Evolutionary conservation across 768 basidiomycete genomes (phyloP), one percentile per base, ranked within the genome.

Genomic region (Naganishia vishniacii): DNA sequence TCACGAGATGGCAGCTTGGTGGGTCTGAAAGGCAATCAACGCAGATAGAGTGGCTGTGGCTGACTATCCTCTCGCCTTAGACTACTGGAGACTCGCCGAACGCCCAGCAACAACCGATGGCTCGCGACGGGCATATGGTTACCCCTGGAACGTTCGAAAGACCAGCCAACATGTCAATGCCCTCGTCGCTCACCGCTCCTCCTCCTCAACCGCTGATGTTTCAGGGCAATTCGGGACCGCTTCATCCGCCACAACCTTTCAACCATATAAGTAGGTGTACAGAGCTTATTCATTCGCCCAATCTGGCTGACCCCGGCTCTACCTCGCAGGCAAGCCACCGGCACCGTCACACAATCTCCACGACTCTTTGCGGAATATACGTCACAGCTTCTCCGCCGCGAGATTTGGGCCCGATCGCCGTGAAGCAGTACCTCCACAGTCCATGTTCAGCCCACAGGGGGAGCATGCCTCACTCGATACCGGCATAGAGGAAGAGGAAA

Each of bases 401-500:
- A 41, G 18, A 15, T 40, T 37, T 16, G 8, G 13, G 1, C 34
- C 53, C 9, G 28, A 20, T 1, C 53, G 7, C 11, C 31, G 26
- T 25, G 18, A n/a, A n/a, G 18, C n/a, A n/a, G 16, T n/a, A 20
- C 53, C 12, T 2, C 20, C 6, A 4, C 3, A 18, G 13, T 23
- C 53, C 23, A 56, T 26, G 34, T 56, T 37, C 53, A 56, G 34
- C 13, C 53, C 32, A 2, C n/a, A 25, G 7, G n/a, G 6, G 34
- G 53, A 40, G 9, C 32, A 40, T 18, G 53, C 53, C 23, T 56
- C 53, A 6, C 37, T 56, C 15, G 53, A 56, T 15, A 40, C 53
- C 5, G 64, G 48, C n/a, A 42, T 44, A 31, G 59, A 68, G 16
- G 45, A 65, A 31, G 49, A 68, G 16, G 67, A 68, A 44, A 59